Conservation (phyloP, 805 yeast species). For the Wickerhamomyces strasburgensis region DNA sequence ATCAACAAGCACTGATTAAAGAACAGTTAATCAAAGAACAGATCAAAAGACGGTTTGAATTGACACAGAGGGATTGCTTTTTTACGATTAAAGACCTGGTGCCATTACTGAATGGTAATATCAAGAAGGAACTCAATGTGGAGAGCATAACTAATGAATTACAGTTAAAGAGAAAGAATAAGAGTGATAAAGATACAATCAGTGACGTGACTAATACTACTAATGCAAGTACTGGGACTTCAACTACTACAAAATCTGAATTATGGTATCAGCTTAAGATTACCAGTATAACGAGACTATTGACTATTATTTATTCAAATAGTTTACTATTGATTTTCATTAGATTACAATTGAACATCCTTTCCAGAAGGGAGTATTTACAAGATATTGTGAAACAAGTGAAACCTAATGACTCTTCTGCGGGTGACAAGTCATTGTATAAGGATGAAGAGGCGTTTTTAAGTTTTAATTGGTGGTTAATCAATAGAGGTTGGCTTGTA, state of each 20-base stretch:
- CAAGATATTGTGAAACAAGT: constrained; percentile 58
- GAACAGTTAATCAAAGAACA: constrained; percentile 61
- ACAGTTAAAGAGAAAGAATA: constrained; percentile 50
- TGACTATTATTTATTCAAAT: constrained; percentile 65
- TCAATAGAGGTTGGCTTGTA: constrained; percentile 77
- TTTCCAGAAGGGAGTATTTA: constrained; percentile 82
- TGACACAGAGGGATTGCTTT: constrained; percentile 87
- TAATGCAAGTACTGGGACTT: constrained; percentile 31
- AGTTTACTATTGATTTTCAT: constrained; percentile 73
- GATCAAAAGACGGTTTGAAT: constrained; percentile 77
- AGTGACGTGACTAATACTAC: constrained; percentile 13
- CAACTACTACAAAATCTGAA: constrained; percentile 46
- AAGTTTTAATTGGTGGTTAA: constrained; percentile 89
- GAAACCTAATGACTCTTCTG: constrained; percentile 6
- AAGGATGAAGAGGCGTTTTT: constrained; percentile 75
- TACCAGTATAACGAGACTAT: constrained; percentile 64
- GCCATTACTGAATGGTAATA: constrained; percentile 68
- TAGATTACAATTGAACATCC: constrained; percentile 78
- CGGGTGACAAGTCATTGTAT: constrained; percentile 36
- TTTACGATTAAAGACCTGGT: constrained; percentile 77
- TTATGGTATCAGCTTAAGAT: constrained; percentile 82
- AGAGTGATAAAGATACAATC: constrained; percentile 13
- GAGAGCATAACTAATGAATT: constrained; percentile 68
- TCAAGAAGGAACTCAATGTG: constrained; percentile 58
- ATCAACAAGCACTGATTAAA: constrained; percentile 47